Evolutionary conservation across 345 rosid species (phyloP).

Genomic region (Hypericum androsaemum): DNA sequence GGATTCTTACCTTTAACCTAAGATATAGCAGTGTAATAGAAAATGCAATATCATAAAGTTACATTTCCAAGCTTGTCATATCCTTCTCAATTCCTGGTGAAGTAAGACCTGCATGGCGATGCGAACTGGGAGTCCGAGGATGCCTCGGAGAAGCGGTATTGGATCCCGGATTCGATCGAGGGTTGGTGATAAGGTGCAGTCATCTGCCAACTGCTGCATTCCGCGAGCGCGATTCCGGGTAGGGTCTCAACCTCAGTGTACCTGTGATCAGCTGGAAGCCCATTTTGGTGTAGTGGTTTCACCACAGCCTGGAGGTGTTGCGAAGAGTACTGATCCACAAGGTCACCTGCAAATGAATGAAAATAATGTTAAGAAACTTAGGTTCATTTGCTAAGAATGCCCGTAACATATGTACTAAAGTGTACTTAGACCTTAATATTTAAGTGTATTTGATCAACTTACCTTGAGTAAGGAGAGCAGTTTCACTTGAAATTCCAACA

Average conservation of each 20-base stretch:
- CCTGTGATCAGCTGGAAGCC: constrained; percentile 9
- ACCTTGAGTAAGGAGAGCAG: constrained; percentile 55
- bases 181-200: constrained; percentile 6
- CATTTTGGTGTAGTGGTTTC: constrained; percentile 25
- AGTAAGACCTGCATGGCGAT: constrained; percentile 21
- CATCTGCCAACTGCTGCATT: constrained; percentile 20
- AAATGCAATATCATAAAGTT: no score
- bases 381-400: neutral
- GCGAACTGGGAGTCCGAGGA: constrained; percentile 34
- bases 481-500: constrained; percentile 33
- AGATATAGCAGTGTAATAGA: no score
- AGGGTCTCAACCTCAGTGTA: constrained; percentile 16
- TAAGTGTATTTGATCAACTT: neutral
- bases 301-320: constrained; percentile 20
- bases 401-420: neutral
- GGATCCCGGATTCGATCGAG: constrained; percentile 13
- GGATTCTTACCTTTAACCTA: no score
- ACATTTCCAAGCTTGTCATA: no score
- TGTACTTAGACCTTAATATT: neutral
- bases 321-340: constrained; percentile 27
- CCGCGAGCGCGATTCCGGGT: constrained; percentile 8
- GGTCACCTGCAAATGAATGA: constrained; percentile 20
- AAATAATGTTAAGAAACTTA: constrained; percentile 20
- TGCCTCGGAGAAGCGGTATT: constrained; percentile 29
- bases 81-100: constrained; percentile 11